phyloP scores from a whole-genome alignment of 768 basidiomycete genomes.

The Tricholoma hemisulphureum region DNA sequence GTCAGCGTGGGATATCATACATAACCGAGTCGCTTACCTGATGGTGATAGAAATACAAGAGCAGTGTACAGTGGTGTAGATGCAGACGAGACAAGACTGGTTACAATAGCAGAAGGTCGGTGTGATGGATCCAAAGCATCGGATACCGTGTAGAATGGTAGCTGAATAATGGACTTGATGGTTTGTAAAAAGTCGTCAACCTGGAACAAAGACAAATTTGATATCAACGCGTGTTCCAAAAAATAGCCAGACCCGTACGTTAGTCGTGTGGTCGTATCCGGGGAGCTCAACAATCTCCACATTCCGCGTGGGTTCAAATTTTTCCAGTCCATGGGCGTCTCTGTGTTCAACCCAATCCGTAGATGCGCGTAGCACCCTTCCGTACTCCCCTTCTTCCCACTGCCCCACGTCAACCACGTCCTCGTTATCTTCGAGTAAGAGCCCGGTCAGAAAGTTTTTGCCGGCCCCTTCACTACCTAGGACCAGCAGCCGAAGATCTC shows the following conservation, averaged over 20 bases:
- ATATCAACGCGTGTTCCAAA: slow-evolving; percentile 8
- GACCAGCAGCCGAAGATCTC: slow-evolving; percentile 57
- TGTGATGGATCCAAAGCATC: slow-evolving; percentile 53
- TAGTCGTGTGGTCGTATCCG: slow-evolving; percentile 40
- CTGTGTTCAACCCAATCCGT: slow-evolving; percentile 72
- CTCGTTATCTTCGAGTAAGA: slow-evolving; percentile 63
- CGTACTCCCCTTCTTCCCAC: slow-evolving; percentile 51
- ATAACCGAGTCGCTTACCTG: slow-evolving; percentile 35
- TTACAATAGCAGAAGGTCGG: slow-evolving; percentile 49
- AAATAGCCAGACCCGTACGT: slow-evolving; percentile 35
- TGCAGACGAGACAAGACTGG: slow-evolving; percentile 56
- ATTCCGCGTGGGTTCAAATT: slow-evolving; percentile 62
- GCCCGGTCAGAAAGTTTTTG: slow-evolving; percentile 43
- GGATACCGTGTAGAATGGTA: slow-evolving; percentile 53
- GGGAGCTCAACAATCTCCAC: slow-evolving; percentile 58
- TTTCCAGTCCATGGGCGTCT: slow-evolving; percentile 64
- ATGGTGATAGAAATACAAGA: slow-evolving; percentile 51
- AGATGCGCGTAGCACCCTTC: slow-evolving; percentile 53
- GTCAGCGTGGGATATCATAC: slow-evolving; percentile 8
- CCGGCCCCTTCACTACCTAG: slow-evolving; percentile 45
- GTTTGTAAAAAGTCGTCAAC: slow-evolving; percentile 30
- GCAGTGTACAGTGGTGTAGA: slow-evolving; percentile 60
- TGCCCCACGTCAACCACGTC: slow-evolving; percentile 61
- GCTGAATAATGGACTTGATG: slow-evolving; percentile 46
- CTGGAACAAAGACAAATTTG: slow-evolving; percentile 27